Evolutionary conservation across 805 yeast genomes (phyloP), one percentile per base, ranked within the genome.

Genomic region (Wickerhamomyces chaumierensis): DNA sequence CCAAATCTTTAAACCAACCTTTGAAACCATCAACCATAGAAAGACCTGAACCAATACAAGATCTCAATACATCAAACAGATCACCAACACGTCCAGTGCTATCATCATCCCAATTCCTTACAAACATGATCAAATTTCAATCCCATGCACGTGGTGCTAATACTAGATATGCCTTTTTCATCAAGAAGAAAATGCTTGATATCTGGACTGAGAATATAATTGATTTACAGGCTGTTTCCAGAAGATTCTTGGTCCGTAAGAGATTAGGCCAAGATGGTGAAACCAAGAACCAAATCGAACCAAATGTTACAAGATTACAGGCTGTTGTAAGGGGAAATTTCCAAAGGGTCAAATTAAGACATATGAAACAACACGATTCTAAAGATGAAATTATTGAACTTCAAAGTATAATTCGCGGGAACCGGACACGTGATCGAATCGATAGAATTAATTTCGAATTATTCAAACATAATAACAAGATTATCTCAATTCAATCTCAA

Each of bases 91-190:
- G n/a, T n/a, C n/a, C n/a, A n/a, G 42, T 37, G 9, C 39, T 51
- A 13, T 37, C 47, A 8, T 51, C 52, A 31, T 40, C 45, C 11
- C 52, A 52, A 3, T 52, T 48, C 37, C 17, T 49, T 33, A 36
- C 35, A 16, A 52, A 45, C 8, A 69, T 80, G 31, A 58, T 68
- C 31, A 63, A 60, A 39, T 60, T 87, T 15, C 95, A 87, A 55
- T 73, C 92, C 0, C 58, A 77, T 18, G 69, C 83, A 15, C 65
- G 85, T 46, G 94, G 92, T 16, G 76, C 83, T 0, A 63, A 75
- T 32, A 61, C 73, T 39, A 68, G 95, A 38, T 82, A 78, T 52
- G 60, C 62, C 17, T 63, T 78, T 61, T 77, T 75, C 54, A 80
- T 82, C 28, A 71, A 73, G 46, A 68, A 67, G 41, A 78, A 78